Conservation (phyloP, 306 rosid genomes). For the Corylus avellana region DNA sequence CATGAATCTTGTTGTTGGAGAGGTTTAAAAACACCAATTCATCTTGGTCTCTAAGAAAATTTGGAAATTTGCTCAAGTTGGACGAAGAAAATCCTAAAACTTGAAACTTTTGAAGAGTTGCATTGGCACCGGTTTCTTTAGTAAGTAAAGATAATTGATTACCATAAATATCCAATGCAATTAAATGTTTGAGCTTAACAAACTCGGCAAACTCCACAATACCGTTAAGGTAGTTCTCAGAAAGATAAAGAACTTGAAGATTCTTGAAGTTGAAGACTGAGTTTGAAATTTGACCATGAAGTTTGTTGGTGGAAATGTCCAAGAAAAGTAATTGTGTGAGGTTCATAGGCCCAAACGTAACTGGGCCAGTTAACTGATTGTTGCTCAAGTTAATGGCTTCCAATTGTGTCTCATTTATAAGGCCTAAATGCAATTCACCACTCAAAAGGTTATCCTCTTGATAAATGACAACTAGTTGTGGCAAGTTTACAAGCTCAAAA, state of each 20-base stretch:
- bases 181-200: not conserved
- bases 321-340: not conserved
- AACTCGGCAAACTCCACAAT: not conserved
- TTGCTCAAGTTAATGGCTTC: accelerated
- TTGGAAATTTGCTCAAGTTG: not conserved
- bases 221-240: not conserved
- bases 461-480: too few species aligned
- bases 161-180: not conserved
- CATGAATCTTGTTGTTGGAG: not conserved
- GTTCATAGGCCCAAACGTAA: not conserved
- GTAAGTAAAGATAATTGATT: not conserved
- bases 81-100: not conserved
- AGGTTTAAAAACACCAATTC: not conserved
- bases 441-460: too few species aligned
- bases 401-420: too few species aligned
- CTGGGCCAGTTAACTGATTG: not conserved
- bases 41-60: not conserved
- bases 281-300: not conserved
- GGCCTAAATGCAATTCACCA: too few species aligned
- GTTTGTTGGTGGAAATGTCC: not conserved
- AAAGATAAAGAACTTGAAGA: not conserved
- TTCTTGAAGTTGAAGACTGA: not conserved
- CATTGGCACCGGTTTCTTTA: not conserved
- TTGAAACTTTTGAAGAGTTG: not conserved
- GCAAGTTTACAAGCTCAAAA: not conserved